Base-by-base conservation (phyloP, 2,329 filamentous ascomycete species). In the Lachnellula occidentalis region DNA sequence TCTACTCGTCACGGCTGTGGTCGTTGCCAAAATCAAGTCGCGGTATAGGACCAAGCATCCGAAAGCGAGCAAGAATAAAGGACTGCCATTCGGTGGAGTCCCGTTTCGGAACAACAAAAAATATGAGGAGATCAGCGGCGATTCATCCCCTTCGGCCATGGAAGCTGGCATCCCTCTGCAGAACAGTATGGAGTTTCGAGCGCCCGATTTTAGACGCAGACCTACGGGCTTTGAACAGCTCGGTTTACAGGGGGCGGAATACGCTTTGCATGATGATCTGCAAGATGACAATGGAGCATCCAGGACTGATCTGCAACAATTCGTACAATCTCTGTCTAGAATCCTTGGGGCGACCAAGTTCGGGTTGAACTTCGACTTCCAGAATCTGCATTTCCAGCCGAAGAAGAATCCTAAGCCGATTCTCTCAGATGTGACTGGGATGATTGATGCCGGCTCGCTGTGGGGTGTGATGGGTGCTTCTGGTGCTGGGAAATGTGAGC, bases 381-480 rank as follows among this genome's bases (percentile, higher is more conserved):
- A 74, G 4, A 70, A 77, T 39, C 70, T 82, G 2, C 70, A 70
- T 22, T 80, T 77, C 60, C 75, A 78, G 6, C 74, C 74, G 53
- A 69, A 71, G 24, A 71, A 67, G 14, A 65, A 68, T 2, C 54
- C 54, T 14, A 74, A 71, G 50, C 73, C 74, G 6, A 76, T 83
- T 49, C 68, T 82, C 4, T 73, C 76, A 48, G 75, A 77, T 12
- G 75, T 83, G 5, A 81, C 78, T 0, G 80, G 80, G 0, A 74
- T 71, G 4, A 82, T 83, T 61, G 70, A 78, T 19, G 71, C 74
- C 11, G 80, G 80, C 0, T 75, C 76, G 5, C 72, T 82, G n/a
- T 78, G 76, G 36, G 80, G 78, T 9, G 73, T 83, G n/a, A 82
- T 82, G 78, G 79, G 80, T 6, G 78, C 78, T 5, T 80, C 76